These are phyloP conservation scores for Colletotrichum gloeosporioides DNA, from an alignment of 2,329 filamentous ascomycete species.

Conservation along the genomic window DNA sequence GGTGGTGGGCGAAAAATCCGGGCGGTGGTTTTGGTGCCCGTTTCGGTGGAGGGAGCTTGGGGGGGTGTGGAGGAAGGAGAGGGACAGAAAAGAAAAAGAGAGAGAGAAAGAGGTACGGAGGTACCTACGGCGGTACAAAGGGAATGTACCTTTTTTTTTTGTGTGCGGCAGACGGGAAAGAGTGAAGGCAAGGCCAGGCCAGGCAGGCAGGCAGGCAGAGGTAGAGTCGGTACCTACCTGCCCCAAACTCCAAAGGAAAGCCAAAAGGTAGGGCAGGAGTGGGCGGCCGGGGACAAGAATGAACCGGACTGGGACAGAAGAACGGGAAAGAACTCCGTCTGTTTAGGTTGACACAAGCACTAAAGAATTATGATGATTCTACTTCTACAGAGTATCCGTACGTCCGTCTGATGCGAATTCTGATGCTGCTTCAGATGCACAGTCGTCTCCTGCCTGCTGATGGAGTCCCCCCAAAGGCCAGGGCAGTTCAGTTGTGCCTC, in stretches of 20 bases:
- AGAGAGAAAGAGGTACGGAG: background rate
- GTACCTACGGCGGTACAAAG: background rate
- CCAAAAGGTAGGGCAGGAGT: background rate
- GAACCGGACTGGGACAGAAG: background rate
- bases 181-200: background rate
- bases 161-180: background rate
- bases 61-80: background rate
- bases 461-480: background rate
- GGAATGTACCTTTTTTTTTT: background rate
- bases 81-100: background rate
- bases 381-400: background rate
- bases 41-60: background rate
- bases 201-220: background rate
- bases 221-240: background rate
- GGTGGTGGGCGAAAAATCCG: conserved; percentile 20
- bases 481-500: background rate
- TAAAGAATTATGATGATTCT: background rate
- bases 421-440: background rate
- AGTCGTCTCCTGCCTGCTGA: background rate
- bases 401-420: background rate
- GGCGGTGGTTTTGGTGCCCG: conserved; percentile 12
- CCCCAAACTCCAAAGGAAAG: background rate
- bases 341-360: background rate
- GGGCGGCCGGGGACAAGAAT: background rate
- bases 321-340: background rate